A percentile compares a stretch with the other conserved stretches of the same genome.
These are phyloP conservation scores for Fomitopsis serialis DNA, from an alignment of 768 basidiomycete genomes.

Conservation along the genomic window DNA sequence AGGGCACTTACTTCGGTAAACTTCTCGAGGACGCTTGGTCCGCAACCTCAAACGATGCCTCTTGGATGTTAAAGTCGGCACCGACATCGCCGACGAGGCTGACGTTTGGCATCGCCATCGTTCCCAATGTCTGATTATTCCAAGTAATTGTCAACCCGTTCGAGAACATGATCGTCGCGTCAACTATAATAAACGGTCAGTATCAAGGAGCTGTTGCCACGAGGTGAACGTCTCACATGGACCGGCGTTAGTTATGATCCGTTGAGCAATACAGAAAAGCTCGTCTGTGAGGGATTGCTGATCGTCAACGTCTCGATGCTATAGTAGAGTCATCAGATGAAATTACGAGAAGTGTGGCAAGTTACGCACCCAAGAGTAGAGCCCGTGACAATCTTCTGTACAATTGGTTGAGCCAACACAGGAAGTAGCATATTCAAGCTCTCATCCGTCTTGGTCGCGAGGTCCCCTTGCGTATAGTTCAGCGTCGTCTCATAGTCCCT, in stretches of 20 bases:
- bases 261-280: conserved; percentile 27
- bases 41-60: conserved; percentile 53
- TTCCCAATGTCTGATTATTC: conserved; percentile 52
- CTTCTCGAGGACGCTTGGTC: conserved; percentile 50
- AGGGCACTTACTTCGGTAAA: conserved; percentile 50
- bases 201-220: not conserved
- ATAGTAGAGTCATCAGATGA: too few relatives aligned
- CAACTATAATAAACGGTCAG: conserved; percentile 34
- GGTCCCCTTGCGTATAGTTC: conserved; percentile 49
- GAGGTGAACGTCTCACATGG: conserved; percentile 46
- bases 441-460: conserved; percentile 57
- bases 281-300: too few relatives aligned
- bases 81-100: conserved; percentile 58
- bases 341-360: too few relatives aligned
- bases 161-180: conserved; percentile 63
- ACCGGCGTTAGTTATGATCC: conserved; percentile 67
- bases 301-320: too few relatives aligned
- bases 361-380: conserved; percentile 36
- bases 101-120: conserved; percentile 55
- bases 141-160: conserved; percentile 57
- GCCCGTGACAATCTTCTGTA: conserved; percentile 61
- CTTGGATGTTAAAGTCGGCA: conserved; percentile 43
- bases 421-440: conserved; percentile 62
- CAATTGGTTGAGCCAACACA: conserved; percentile 66
- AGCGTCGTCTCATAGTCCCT: conserved; percentile 66